Conservation (phyloP, 306 rosid species). For the Corylus avellana region DNA sequence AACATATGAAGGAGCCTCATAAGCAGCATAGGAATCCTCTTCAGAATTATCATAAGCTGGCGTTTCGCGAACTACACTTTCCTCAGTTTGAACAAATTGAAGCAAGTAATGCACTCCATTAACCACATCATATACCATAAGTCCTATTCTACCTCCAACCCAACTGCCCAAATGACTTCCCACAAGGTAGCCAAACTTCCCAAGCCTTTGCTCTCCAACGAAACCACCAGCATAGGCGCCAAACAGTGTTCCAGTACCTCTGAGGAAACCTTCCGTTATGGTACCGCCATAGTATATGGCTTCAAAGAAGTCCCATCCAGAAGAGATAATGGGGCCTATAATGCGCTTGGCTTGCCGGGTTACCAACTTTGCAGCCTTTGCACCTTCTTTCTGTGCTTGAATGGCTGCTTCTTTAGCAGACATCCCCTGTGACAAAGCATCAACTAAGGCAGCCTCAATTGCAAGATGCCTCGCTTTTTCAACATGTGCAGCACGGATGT, state of each 20-base stretch:
- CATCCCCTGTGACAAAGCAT: constrained; percentile 56
- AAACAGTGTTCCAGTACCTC: constrained; percentile 76
- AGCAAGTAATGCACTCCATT: constrained; percentile 70
- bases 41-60: constrained; percentile 36
- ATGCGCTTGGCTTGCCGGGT: constrained; percentile 61
- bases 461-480: constrained; percentile 57
- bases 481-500: constrained; percentile 67
- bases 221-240: constrained; percentile 79
- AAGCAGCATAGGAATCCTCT: constrained; percentile 25
- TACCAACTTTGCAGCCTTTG: constrained; percentile 78
- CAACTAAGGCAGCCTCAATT: constrained; percentile 51
- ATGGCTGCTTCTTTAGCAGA: constrained; percentile 52
- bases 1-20: constrained; percentile 29
- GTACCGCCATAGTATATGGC: constrained; percentile 84
- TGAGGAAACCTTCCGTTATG: constrained; percentile 56
- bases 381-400: constrained; percentile 61
- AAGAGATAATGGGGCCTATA: constrained; percentile 76
- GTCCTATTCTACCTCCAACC: constrained; percentile 88
- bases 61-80: constrained; percentile 35
- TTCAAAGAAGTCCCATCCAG: constrained; percentile 91
- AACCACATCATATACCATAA: constrained; percentile 79
- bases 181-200: constrained; percentile 81
- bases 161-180: constrained; percentile 94
- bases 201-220: constrained; percentile 68
- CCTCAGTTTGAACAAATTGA: constrained; percentile 36